A percentile compares a stretch with the other conserved stretches of the same genome.
Evolutionary conservation across 495 filamentous ascomycete genomes (phyloP).

Genomic region (Chaetomium tenue): DNA sequence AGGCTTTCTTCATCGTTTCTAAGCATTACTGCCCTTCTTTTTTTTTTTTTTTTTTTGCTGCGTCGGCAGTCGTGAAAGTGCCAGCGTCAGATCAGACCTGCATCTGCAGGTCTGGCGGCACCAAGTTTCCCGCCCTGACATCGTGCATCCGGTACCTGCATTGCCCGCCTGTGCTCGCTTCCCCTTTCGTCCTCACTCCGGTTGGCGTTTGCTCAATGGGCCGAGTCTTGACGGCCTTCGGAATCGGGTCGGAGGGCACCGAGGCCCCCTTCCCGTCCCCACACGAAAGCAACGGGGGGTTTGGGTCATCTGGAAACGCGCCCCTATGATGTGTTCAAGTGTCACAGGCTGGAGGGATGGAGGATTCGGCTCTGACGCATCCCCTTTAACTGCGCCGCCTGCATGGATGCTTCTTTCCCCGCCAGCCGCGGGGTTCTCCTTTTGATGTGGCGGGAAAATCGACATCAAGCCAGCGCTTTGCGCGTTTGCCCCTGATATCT

Average conservation of each 20-base stretch:
- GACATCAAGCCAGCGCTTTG: neutral
- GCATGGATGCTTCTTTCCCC: neutral
- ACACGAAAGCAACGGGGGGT: neutral
- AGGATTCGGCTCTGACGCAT: neutral
- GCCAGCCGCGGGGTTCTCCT: neutral
- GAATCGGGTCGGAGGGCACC: neutral
- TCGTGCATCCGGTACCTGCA: neutral
- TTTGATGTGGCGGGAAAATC: neutral
- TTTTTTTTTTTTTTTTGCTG: neutral
- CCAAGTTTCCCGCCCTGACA: constrained; percentile 11
- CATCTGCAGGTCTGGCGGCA: constrained; percentile 24
- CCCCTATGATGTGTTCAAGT: neutral
- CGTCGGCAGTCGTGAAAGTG: constrained; percentile 9
- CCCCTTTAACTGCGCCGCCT: neutral
- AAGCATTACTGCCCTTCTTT: neutral
- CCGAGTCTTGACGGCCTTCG: neutral
- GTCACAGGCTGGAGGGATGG: constrained; percentile 2
- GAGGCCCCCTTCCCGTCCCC: neutral
- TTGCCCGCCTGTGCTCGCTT: neutral
- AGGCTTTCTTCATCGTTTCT: neutral
- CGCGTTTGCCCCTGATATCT: neutral
- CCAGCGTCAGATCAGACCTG: constrained; percentile 5
- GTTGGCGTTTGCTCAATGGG: neutral
- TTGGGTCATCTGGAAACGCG: neutral
- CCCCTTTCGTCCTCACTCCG: neutral